Conservation (phyloP, 2,329 filamentous ascomycete genomes). For the Apiospora kogelbergensis region DNA sequence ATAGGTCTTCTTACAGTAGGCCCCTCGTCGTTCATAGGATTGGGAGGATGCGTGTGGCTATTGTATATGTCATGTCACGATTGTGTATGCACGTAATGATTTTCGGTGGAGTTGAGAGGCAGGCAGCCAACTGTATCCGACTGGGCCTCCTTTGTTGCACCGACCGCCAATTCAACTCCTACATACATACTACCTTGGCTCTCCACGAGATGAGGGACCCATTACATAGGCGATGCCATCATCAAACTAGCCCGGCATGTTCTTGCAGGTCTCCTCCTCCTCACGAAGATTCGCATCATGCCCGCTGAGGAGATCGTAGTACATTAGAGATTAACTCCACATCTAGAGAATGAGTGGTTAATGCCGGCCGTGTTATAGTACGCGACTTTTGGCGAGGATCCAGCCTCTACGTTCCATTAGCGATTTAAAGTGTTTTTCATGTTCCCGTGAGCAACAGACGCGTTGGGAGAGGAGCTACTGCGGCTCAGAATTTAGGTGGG, state of each 20-base stretch:
- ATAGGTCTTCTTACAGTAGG: background rate
- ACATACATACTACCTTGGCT: background rate
- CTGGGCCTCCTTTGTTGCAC: constrained; percentile 1
- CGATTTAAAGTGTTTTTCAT: background rate
- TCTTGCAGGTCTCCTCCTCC: background rate
- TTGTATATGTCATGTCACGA: constrained; percentile 9
- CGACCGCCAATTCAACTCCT: constrained; percentile 1
- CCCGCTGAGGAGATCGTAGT: background rate
- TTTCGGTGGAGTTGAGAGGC: constrained; percentile 2
- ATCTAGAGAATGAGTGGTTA: background rate
- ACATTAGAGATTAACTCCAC: background rate
- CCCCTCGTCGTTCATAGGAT: background rate
- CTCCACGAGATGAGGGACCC: constrained; percentile 5
- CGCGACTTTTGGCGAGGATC: constrained; percentile 5
- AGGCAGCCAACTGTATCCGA: background rate
- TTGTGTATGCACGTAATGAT: constrained; percentile 10
- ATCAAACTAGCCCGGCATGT: constrained; percentile 2
- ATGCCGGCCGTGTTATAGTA: constrained; percentile 5
- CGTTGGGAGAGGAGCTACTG: background rate
- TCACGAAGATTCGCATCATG: constrained; percentile 2
- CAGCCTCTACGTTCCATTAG: background rate
- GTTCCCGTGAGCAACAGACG: background rate
- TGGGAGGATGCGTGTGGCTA: background rate
- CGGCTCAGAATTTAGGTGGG: background rate
- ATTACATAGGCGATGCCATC: constrained; percentile 6